A percentile compares a stretch with the other conserved stretches of the same genome.
These are phyloP conservation scores for Podospora anserina DNA, from an alignment of 495 filamentous ascomycete species.

Conservation along the genomic window DNA sequence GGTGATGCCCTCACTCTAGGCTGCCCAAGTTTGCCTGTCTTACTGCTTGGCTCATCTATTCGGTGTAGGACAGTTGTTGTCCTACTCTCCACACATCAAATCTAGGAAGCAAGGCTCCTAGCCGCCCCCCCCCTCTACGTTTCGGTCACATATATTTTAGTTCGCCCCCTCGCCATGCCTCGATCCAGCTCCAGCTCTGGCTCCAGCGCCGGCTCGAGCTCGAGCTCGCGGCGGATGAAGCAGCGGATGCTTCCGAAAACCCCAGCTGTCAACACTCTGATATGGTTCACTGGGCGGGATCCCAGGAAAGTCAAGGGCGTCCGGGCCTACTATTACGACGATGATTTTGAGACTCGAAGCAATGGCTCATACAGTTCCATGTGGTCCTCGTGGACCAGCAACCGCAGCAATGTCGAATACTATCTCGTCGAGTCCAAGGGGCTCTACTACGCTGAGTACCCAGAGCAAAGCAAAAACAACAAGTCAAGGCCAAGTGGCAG, in stretches of 20 bases:
- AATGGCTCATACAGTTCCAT: constrained; percentile 16
- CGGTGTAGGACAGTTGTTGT: constrained; percentile 6
- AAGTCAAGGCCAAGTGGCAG: background rate
- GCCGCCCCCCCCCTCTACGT: background rate
- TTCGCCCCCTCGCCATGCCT: constrained; percentile 15
- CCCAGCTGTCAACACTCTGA: constrained; percentile 21
- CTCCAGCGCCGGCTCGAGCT: constrained; percentile 16
- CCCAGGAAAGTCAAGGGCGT: constrained; percentile 28
- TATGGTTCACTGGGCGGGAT: constrained; percentile 27
- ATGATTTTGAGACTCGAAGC: constrained; percentile 25
- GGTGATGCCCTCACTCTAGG: background rate
- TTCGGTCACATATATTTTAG: background rate
- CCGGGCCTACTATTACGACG: constrained; percentile 25
- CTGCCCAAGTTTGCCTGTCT: background rate
- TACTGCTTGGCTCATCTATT: constrained; percentile 7
- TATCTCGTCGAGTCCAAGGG: constrained; percentile 18
- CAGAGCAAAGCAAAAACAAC: constrained; percentile 7
- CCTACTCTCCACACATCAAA: background rate
- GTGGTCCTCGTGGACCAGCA: constrained; percentile 20
- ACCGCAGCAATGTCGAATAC: constrained; percentile 15
- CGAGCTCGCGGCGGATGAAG: constrained; percentile 14
- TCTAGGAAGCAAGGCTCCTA: constrained; percentile 9
- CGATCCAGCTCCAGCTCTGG: constrained; percentile 8
- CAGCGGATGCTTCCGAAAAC: constrained; percentile 23
- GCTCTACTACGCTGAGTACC: constrained; percentile 14